Evolutionary conservation across 805 yeast species (phyloP), one percentile per base, ranked within the genome.

Genomic region (Zygoascus bituminiphila): DNA sequence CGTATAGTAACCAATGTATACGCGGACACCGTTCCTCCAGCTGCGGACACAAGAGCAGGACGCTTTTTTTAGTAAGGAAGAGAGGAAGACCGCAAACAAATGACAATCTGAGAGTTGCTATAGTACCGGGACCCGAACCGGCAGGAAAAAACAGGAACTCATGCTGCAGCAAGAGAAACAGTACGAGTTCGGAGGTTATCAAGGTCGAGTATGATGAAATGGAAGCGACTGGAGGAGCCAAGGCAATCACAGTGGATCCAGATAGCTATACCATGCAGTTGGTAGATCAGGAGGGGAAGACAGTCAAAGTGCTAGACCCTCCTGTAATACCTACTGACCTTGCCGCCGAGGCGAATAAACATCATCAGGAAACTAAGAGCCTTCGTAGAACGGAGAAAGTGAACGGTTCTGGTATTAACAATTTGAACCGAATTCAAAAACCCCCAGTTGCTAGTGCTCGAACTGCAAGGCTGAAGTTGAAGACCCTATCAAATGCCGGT

Each of bases 1-100:
- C 26, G 7, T 42, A 20, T 24, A 52, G 67, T 49, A 38, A 65
- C 31, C 61, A 54, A 59, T 91, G 98, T 61, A 87, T 93, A 21
- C 71, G 96, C 40, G 98, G 98, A 15, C 98, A 91, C 61, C 69
- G 98, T 37, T 85, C 96, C 1, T 80, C 91, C 0, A 79, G 82
- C 48, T 91, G 98, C 64, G 78, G 77, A 47, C 98, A 91, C 65
- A 78, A 84, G 25, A 72, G 76, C 46, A 73, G 96, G 42, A 87
- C 93, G 21, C 70, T 91, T 37, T 81, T 89, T 10, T 86, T 88
- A 58, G 96, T 91, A 10, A 74, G 96, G 23, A 78, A 86, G n/a
- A 76, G 95, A 51, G 98, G 98, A 0, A 68, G 98, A 42, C 97
- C 96, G 0, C 71, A 77, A 23, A 73, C 79, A 8, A 79, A 74